Evolutionary conservation across 371 early-diverging fungal genomes (phyloP), one percentile per base, ranked within the genome.

Genomic region (Mucor irregularis): DNA sequence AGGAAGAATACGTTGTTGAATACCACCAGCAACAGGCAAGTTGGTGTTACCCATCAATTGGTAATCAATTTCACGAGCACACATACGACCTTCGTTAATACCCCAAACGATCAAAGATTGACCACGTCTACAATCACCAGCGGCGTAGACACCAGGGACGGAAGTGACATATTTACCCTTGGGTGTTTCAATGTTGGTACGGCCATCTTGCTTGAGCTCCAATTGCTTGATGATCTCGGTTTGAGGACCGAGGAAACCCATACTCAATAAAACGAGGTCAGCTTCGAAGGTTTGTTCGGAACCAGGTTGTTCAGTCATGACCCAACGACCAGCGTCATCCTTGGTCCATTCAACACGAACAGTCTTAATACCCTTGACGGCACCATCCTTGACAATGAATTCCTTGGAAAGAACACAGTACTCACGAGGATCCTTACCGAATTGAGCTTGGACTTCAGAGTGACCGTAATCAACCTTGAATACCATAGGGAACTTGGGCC

Each of bases 221-320:
- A 95, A 81, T 69, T 90, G 88, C 73, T 89, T 82, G 30, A 93
- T 61, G 14, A 95, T 68, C 25, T 80, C 85, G 43, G 89, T 86
- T 78, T 98, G 97, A 43, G 98, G 97, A 14, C 97, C 98, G 56
- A 94, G 64, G 87, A 98, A 98, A 40, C 98, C 98, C 96, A 98
- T 95, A 21, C 96, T 87, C 28, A 98, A 69, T 26, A 98, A 74
- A 31, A 98, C 90, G 35, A 98, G 68, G 62, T 97, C 97, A 16
- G 94, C 95, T 58, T 78, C 72, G 77, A 90, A 91, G 67, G 90
- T 83, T 71, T 92, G 77, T 65, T 93, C 93, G 5, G 91, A 84
- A 6, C 90, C 92, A 4, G 84, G 73, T 24, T 95, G 69, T 73
- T 97, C 95, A 53, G 77, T 74, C 96, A 97, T 95, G 13, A 63